phyloP scores from a whole-genome alignment of 1,139 yeast species.

The Kluyveromyces sp. region DNA sequence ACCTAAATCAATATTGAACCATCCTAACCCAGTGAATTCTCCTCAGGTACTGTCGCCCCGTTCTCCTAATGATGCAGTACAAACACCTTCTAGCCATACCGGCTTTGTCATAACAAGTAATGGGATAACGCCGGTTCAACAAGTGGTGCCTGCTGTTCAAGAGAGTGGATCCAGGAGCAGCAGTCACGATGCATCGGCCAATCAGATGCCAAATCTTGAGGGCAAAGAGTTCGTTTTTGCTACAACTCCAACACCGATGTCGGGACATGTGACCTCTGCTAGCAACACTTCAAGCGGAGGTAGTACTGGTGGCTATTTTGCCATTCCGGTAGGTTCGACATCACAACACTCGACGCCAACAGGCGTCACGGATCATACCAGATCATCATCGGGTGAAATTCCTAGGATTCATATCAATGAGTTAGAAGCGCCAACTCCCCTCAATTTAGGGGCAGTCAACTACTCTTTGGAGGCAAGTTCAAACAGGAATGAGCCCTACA shows the following conservation, averaged over 20 bases:
- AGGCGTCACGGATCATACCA: conserved; percentile 6
- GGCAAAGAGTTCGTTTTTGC: not conserved
- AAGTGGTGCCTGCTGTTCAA: conserved; percentile 9
- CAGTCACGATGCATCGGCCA: not conserved
- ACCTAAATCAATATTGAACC: conserved; percentile 7
- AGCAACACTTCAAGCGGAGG: conserved; percentile 22
- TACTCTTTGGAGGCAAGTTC: conserved; percentile 7
- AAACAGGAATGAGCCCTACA: conserved; percentile 10
- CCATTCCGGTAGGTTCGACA: conserved; percentile 25
- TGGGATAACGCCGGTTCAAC: conserved; percentile 14
- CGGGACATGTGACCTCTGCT: conserved; percentile 21
- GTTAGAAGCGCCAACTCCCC: conserved; percentile 16
- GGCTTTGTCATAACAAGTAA: conserved; percentile 15
- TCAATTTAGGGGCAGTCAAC: conserved; percentile 4
- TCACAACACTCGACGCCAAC: conserved; percentile 17
- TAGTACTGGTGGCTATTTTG: conserved; percentile 32
- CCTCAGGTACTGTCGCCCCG: conserved; percentile 10
- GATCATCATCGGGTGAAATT: conserved; percentile 10
- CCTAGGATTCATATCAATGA: conserved; percentile 25
- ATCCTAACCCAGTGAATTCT: conserved; percentile 7
- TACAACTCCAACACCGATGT: conserved; percentile 3
- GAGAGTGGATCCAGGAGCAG: conserved; percentile 18
- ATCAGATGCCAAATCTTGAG: conserved; percentile 6
- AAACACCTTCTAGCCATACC: not conserved
- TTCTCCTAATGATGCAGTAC: conserved; percentile 4